Conservation (phyloP, 2,329 filamentous ascomycete species). For the Elsinoe fawcettii region DNA sequence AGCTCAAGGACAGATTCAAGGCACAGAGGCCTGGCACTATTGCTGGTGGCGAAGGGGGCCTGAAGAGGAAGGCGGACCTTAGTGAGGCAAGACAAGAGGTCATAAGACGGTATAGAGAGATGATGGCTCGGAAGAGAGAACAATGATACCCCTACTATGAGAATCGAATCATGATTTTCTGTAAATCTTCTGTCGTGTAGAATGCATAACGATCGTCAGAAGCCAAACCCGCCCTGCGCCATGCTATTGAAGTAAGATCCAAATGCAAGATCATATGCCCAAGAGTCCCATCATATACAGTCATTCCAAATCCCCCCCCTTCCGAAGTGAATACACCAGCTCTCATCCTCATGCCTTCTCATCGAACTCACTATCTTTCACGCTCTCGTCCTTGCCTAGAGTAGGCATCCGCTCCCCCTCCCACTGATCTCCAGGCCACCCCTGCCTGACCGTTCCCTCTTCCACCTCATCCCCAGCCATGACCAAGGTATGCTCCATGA, state of each 20-base stretch:
- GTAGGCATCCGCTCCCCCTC: slow-evolving; percentile 24
- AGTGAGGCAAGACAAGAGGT: slow-evolving; percentile 60
- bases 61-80: slow-evolving; percentile 65
- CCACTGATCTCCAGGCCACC: slow-evolving; percentile 46
- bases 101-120: slow-evolving; percentile 63
- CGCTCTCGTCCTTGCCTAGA: neutral
- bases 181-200: neutral
- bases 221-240: neutral
- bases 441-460: slow-evolving; percentile 45
- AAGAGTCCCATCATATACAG: neutral
- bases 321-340: neutral
- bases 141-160: slow-evolving; percentile 3
- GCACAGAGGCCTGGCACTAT: slow-evolving; percentile 55
- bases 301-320: neutral
- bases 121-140: slow-evolving; percentile 45
- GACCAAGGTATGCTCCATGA: slow-evolving; percentile 52
- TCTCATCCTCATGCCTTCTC: neutral
- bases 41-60: slow-evolving; percentile 61
- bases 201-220: neutral
- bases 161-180: neutral
- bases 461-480: slow-evolving; percentile 51
- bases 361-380: neutral
- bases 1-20: slow-evolving; percentile 56
- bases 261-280: neutral
- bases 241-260: neutral